Percentiles rank a stretch among this genome's conserved stretches.
Conservation (phyloP, 129 eudicot species). For the Smallanthus sonchifolius region DNA sequence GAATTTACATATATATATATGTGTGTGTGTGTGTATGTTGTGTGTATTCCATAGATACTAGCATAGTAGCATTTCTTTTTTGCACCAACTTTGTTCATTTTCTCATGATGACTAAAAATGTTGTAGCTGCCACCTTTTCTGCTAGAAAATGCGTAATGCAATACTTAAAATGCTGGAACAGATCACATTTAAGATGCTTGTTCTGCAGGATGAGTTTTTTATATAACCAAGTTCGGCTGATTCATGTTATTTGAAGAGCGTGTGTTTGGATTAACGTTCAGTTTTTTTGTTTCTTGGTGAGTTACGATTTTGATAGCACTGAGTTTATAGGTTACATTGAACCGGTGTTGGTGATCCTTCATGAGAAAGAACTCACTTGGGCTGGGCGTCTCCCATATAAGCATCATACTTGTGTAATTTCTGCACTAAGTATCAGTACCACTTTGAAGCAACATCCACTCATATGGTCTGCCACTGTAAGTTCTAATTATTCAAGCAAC, state of each 20-base stretch:
- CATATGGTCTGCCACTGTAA: constrained; percentile 92
- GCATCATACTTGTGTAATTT: constrained; percentile 86
- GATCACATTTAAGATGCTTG: not conserved
- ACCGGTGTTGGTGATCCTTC: constrained; percentile 92
- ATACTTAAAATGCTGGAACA: not conserved
- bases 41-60: not conserved
- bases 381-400: constrained; percentile 95
- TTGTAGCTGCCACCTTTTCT: not conserved
- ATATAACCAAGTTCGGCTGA: not conserved
- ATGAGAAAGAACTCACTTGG: constrained; percentile 96
- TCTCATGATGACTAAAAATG: not conserved
- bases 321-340: constrained; percentile 75
- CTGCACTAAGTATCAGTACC: constrained; percentile 91
- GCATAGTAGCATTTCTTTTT: not conserved
- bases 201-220: not conserved
- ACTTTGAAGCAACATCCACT: constrained; percentile 92
- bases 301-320: constrained; percentile 16
- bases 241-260: constrained; percentile 3
- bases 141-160: not conserved
- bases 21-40: not conserved
- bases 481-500: constrained; percentile 19
- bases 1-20: constrained; percentile 21
- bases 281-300: constrained; percentile 7
- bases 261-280: not conserved
- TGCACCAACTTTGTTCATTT: not conserved